Conservation (phyloP, 1,284 basidiomycete species). For the Ceratobasidium sp. region DNA sequence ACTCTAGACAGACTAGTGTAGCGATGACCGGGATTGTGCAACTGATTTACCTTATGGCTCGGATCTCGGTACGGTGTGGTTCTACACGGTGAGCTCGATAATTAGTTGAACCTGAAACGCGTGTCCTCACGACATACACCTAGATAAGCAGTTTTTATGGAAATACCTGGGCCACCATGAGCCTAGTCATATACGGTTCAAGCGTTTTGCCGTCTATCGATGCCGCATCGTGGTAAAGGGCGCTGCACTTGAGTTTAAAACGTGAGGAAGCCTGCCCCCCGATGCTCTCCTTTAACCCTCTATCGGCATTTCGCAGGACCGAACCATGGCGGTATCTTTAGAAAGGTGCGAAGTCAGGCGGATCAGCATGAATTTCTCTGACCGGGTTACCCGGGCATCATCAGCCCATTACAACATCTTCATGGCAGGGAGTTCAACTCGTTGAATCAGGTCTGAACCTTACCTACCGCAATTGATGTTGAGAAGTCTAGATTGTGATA, state of each 20-base stretch:
- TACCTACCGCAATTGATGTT: not conserved
- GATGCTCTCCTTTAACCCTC: not conserved
- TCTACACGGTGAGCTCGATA: not conserved
- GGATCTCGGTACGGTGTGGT: conserved; percentile 11
- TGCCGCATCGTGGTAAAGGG: not conserved
- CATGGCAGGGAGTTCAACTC: conserved; percentile 22
- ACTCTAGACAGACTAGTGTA: not conserved
- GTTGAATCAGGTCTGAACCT: not conserved
- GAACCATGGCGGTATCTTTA: not conserved
- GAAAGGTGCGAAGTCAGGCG: not conserved
- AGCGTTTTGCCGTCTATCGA: not conserved
- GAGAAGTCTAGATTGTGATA: not conserved
- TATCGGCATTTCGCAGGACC: not conserved
- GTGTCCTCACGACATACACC: not conserved
- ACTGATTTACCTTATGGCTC: not conserved
- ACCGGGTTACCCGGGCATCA: not conserved
- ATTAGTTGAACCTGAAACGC: not conserved
- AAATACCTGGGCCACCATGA: not conserved
- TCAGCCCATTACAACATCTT: not conserved
- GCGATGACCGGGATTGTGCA: not conserved
- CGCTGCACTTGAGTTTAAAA: no score
- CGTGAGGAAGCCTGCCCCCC: not conserved
- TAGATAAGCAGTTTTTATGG: not conserved
- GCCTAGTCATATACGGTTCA: not conserved
- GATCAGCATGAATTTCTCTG: no score